Evolutionary conservation across 306 rosid species (phyloP).

Genomic region (Inga leiocalycina): DNA sequence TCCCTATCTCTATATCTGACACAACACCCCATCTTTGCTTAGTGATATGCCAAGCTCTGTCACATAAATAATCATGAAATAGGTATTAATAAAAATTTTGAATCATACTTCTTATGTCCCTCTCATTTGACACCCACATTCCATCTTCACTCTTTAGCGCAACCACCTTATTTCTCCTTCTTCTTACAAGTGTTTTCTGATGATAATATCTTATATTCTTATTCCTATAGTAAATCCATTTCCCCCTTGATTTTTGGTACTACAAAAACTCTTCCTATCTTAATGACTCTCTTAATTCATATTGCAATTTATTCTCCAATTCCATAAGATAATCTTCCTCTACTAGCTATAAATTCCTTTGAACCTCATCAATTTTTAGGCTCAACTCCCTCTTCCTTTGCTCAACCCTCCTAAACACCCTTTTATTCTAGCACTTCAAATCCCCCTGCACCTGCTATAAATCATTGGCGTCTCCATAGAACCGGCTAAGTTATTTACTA

Average conservation of each 20-base stretch:
- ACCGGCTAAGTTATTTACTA: too few species aligned
- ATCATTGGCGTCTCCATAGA: too few species aligned
- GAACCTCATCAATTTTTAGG: too few species aligned
- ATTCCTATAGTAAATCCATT: not conserved
- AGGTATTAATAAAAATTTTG: too few species aligned
- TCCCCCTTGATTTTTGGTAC: not conserved
- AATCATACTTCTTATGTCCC: rapidly evolving
- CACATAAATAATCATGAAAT: not conserved
- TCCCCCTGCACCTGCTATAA: too few species aligned
- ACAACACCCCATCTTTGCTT: not conserved
- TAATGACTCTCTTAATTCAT: too few species aligned
- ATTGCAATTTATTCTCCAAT: not conserved
- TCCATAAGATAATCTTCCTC: not conserved
- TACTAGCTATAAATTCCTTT: rapidly evolving
- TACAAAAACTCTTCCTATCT: not conserved
- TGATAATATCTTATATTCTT: not conserved
- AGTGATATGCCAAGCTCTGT: not conserved
- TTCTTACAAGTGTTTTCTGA: not conserved
- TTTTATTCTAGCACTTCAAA: too few species aligned
- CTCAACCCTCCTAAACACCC: too few species aligned
- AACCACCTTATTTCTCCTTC: not conserved
- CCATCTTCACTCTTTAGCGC: too few species aligned
- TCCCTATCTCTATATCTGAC: too few species aligned
- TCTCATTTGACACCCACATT: not conserved
- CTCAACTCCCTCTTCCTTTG: too few species aligned